A percentile compares a stretch with the other conserved stretches of the same genome.
These are phyloP conservation scores for Bipolaris oryzae DNA, from an alignment of 2,329 filamentous ascomycete genomes.

Conservation along the genomic window DNA sequence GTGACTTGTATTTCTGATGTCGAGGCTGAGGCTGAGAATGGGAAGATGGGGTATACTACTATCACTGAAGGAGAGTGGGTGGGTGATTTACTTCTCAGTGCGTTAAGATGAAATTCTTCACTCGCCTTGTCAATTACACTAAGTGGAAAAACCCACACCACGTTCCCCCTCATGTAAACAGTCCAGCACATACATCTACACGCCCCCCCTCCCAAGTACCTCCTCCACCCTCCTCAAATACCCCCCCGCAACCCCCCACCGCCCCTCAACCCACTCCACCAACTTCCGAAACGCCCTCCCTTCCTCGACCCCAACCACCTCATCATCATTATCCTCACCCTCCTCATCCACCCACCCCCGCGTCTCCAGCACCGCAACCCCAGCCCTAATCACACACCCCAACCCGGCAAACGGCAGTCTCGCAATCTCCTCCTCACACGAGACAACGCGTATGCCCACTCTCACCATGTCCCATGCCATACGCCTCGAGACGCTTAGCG, in stretches of 20 bases:
- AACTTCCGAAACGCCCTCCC: neutral
- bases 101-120: neutral
- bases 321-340: neutral
- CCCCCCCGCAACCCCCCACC: neutral
- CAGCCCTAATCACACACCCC: conserved; percentile 20
- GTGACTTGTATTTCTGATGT: too few relatives aligned
- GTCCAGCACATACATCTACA: too few relatives aligned
- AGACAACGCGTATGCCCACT: conserved; percentile 11
- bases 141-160: too few relatives aligned
- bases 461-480: conserved; percentile 26
- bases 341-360: neutral
- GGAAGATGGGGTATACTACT: too few relatives aligned
- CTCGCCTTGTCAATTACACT: neutral
- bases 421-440: conserved; percentile 6
- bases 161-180: too few relatives aligned
- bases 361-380: conserved; percentile 20
- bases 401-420: conserved; percentile 20
- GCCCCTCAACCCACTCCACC: neutral
- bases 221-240: neutral
- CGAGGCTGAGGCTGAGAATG: too few relatives aligned
- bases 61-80: neutral
- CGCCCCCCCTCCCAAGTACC: neutral
- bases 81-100: neutral
- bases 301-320: neutral
- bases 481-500: conserved; percentile 17